These are phyloP conservation scores for Crithidia thermophila DNA, from an alignment of 208 protist species.

Conservation along the genomic window DNA sequence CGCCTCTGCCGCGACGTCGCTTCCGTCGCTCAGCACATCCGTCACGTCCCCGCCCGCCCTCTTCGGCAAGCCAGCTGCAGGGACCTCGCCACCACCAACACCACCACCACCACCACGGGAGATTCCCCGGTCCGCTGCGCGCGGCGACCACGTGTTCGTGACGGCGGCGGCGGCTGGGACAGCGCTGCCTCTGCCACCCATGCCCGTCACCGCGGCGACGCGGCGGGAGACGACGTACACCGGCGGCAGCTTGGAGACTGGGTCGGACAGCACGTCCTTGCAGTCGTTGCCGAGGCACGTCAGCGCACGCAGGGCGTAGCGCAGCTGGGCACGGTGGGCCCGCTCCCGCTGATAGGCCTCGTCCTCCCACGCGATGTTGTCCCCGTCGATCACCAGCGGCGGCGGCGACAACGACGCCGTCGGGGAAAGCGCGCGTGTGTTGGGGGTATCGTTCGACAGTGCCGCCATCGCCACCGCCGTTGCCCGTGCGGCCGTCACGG, in stretches of 20 bases:
- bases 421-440: too few relatives aligned
- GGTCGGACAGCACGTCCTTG: conserved; percentile 4
- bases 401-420: too few relatives aligned
- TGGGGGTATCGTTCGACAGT: too few relatives aligned
- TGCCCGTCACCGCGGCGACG: not conserved
- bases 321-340: conserved; percentile 15
- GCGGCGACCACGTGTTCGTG: too few relatives aligned
- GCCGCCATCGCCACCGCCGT: not conserved
- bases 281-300: conserved; percentile 28
- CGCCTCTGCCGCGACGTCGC: not conserved
- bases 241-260: conserved; percentile 15
- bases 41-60: not conserved
- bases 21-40: conserved; percentile 2
- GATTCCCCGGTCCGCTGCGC: too few relatives aligned
- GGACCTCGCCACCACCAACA: not conserved
- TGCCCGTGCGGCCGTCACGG: not conserved
- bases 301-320: conserved; percentile 23
- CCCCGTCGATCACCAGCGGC: not conserved
- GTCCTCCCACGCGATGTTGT: not conserved
- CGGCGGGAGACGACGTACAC: conserved; percentile 18
- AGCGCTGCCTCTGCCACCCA: too few relatives aligned
- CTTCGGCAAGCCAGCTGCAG: too few relatives aligned
- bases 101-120: too few relatives aligned
- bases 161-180: too few relatives aligned
- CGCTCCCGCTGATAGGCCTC: conserved; percentile 16